Evolutionary conservation across 2,329 filamentous ascomycete genomes (phyloP).

Genomic region (Lachnellula willkommii): DNA sequence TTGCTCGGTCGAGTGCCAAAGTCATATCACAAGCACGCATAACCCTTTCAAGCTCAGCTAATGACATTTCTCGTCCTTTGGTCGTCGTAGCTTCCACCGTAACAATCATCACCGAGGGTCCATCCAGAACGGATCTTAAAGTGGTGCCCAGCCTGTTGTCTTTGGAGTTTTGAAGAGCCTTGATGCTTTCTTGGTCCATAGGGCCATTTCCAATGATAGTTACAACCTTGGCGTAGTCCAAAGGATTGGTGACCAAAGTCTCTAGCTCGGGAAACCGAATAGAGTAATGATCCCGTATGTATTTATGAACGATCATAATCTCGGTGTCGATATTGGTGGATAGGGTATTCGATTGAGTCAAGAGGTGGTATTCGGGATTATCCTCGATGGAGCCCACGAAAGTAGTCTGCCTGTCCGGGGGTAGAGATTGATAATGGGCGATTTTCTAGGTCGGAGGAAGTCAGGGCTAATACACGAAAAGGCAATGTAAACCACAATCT

Average conservation of each 20-base stretch:
- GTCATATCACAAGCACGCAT: conserved; percentile 80
- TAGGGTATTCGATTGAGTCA: conserved; percentile 82
- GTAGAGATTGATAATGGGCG: conserved; percentile 64
- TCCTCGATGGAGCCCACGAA: conserved; percentile 82
- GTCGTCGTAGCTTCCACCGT: conserved; percentile 91
- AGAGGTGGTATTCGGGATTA: conserved; percentile 82
- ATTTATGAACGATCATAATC: conserved; percentile 90
- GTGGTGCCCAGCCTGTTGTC: conserved; percentile 73
- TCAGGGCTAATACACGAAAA: conserved; percentile 62
- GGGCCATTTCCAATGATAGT: conserved; percentile 89
- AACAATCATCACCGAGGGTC: conserved; percentile 90
- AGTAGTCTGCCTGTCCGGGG: conserved; percentile 57
- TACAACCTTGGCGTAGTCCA: conserved; percentile 94
- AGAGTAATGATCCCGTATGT: conserved; percentile 93
- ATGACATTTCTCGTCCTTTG: conserved; percentile 69
- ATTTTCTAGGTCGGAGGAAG: conserved; percentile 67
- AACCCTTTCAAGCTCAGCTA: conserved; percentile 69
- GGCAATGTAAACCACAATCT: conserved; percentile 56
- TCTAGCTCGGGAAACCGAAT: conserved; percentile 90
- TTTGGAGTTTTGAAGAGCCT: conserved; percentile 66
- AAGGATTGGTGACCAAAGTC: conserved; percentile 78
- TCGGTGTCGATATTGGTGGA: conserved; percentile 93
- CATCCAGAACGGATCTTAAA: conserved; percentile 76
- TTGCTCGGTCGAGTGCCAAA: conserved; percentile 79
- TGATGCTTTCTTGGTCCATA: conserved; percentile 75